These are phyloP conservation scores for Colletotrichum sp. DNA, from an alignment of 2,329 filamentous ascomycete genomes.

Conservation along the genomic window DNA sequence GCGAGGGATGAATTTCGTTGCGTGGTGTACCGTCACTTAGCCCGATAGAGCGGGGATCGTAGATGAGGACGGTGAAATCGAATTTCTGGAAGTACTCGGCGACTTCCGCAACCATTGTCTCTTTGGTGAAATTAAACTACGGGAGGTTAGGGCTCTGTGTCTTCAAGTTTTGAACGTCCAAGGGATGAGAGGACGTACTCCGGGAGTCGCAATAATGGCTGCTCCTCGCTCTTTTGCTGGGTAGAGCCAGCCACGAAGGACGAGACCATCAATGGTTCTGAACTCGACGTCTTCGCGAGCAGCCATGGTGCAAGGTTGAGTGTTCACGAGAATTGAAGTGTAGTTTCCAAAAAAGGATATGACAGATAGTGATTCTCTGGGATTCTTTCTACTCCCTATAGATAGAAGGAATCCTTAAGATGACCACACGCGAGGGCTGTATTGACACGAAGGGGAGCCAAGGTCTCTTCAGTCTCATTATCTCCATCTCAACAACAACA, in stretches of 20 bases:
- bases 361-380: not conserved
- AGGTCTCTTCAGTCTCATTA: not conserved
- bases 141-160: not conserved
- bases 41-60: constrained; percentile 40
- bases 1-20: constrained; percentile 38
- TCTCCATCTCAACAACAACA: not conserved
- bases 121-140: constrained; percentile 26
- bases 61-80: constrained; percentile 39
- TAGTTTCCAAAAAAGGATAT: not conserved
- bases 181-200: constrained; percentile 19
- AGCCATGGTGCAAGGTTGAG: not conserved
- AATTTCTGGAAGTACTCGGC: constrained; percentile 34
- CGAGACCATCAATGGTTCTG: constrained; percentile 43
- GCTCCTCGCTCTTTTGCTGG: constrained; percentile 28
- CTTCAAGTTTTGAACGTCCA: no score
- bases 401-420: not conserved
- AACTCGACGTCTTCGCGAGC: constrained; percentile 37
- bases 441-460: not conserved
- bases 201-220: constrained; percentile 32
- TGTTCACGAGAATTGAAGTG: not conserved
- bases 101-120: constrained; percentile 35
- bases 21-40: constrained; percentile 41
- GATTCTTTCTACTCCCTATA: not conserved
- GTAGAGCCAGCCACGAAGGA: constrained; percentile 41
- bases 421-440: not conserved